Evolutionary conservation across 805 yeast species (phyloP), one percentile per base, ranked within the genome.

Genomic region (Zygosaccharomyces bisporus): DNA sequence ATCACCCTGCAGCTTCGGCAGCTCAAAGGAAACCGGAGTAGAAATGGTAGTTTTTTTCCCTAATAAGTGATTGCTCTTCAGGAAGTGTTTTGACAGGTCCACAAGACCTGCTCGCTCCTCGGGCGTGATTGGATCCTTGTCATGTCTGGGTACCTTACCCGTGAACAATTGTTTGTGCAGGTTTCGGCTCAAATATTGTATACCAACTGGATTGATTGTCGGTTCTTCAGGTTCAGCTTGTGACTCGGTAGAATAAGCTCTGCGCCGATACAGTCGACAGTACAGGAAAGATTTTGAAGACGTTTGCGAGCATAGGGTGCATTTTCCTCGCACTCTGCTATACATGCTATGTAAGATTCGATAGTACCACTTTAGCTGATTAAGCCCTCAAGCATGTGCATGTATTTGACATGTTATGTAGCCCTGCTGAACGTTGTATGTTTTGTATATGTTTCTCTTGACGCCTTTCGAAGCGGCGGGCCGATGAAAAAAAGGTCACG

Each of bases 1-100:
- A 1, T 61, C 46, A 0, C 98, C 99, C 41, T 81, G 79, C n/a
- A 91, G 60, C 18, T 67, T 63, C 0, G 99, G 99, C 10, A 90
- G 60, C 12, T 73, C 57, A 30, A 83, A 71, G 13, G 64, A 56
- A 2, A 87, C 77, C 0, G 95, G 90, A 1, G 73, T 74, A 2
- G 72, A 63, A 1, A 79, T 64, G 2, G 76, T 74, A 1, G 96
- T 86, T 49, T 77, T 76, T 57, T 86, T 88, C 1, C 93, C 93
- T 24, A 84, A 65, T n/a, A 90, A 70, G 1, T 79, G 80, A 56
- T 87, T 84, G 14, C 72, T 68, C 14, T 66, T 60, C 19, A 90
- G 68, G 56, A 83, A 86, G 14, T 68, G 58, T 53, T 76, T 76
- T 0, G 95, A 77, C n/a, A 83, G 65, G 13, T 74, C 68, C 5